Evolutionary conservation across 805 yeast genomes (phyloP).

Genomic region (Candida xiaguanensis): DNA sequence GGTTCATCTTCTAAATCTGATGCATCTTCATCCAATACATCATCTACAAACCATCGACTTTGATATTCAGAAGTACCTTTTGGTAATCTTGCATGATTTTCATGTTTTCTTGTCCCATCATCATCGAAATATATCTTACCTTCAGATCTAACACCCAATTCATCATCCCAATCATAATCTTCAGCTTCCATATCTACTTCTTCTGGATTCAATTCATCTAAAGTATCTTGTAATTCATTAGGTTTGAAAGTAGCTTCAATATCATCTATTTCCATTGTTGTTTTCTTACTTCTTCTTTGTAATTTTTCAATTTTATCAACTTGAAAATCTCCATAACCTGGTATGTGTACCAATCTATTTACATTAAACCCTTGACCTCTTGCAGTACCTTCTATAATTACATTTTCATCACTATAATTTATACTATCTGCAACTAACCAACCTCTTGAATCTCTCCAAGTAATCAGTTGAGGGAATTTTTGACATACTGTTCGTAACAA

Average conservation of each 20-base stretch:
- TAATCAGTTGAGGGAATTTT: constrained; percentile 76
- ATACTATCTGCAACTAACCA: constrained; percentile 75
- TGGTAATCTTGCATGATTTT: constrained; percentile 39
- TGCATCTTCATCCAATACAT: constrained; percentile 35
- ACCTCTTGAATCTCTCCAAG: constrained; percentile 93
- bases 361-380: constrained; percentile 84
- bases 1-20: constrained; percentile 42
- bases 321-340: constrained; percentile 88
- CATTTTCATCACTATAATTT: constrained; percentile 27
- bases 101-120: constrained; percentile 9
- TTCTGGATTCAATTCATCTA: constrained; percentile 59
- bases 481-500: constrained; percentile 78
- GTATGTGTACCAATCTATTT: constrained; percentile 77
- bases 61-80: constrained; percentile 76
- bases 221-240: constrained; percentile 47
- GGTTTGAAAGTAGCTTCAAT: constrained; percentile 22
- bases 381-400: constrained; percentile 76
- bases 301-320: constrained; percentile 61
- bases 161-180: constrained; percentile 29
- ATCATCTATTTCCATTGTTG: constrained; percentile 17
- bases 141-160: constrained; percentile 51
- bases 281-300: constrained; percentile 5
- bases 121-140: constrained; percentile 49
- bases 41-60: constrained; percentile 71
- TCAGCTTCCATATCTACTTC: constrained; percentile 44